phyloP scores from a whole-genome alignment of 495 filamentous ascomycete species.

The Aspergillus baeticus region DNA sequence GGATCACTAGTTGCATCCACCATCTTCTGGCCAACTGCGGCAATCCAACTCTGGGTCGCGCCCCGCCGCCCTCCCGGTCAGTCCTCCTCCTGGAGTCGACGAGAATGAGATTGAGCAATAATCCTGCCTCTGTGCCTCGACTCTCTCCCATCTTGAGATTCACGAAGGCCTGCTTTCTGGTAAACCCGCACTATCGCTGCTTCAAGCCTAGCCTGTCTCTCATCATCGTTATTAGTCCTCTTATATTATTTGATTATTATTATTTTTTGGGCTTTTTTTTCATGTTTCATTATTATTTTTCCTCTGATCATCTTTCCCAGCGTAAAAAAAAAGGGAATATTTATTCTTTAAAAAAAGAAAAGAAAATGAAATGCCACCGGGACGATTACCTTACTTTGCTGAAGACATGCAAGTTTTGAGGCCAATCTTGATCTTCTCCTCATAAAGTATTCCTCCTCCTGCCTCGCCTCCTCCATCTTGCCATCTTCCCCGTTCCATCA shows the following conservation, averaged over 20 bases:
- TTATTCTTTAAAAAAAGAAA: constrained; percentile 8
- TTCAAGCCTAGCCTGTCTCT: constrained; percentile 17
- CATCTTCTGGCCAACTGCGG: constrained; percentile 11
- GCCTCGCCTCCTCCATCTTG: background rate
- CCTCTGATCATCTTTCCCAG: constrained; percentile 1
- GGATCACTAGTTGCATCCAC: constrained; percentile 27
- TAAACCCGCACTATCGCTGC: constrained; percentile 15
- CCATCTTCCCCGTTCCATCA: background rate
- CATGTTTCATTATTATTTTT: background rate
- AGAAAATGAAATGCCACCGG: background rate
- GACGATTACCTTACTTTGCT: constrained; percentile 12
- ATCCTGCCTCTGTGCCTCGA: background rate
- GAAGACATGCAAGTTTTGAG: constrained; percentile 2
- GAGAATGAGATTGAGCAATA: background rate
- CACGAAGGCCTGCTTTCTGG: constrained; percentile 3
- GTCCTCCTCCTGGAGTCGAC: constrained; percentile 1
- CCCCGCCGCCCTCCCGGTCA: constrained; percentile 22
- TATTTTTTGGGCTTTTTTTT: background rate
- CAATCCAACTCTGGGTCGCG: constrained; percentile 19
- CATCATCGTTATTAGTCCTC: constrained; percentile 9
- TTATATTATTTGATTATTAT: constrained; percentile 5
- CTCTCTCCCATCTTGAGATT: background rate
- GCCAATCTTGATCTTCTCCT: constrained; percentile 14
- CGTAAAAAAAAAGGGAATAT: constrained; percentile 15
- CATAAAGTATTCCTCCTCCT: constrained; percentile 11